Conservation (phyloP, 2,329 filamentous ascomycete species). For the Penicillium sp. region DNA sequence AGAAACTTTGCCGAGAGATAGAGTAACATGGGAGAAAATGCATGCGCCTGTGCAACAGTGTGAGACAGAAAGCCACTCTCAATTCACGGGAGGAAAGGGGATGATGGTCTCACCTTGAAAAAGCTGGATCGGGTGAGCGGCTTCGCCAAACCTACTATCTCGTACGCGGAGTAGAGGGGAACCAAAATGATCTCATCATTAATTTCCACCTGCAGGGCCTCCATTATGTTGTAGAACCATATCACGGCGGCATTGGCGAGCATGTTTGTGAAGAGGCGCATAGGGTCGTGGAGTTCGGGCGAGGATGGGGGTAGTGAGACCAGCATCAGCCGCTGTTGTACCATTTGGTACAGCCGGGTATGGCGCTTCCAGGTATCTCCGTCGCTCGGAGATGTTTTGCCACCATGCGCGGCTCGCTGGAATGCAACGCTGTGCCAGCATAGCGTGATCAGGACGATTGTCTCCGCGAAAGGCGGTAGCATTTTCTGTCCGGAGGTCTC, state of each 20-base stretch:
- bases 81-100: neutral
- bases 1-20: conserved; percentile 9
- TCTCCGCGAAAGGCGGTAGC: conserved; percentile 5
- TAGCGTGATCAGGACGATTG: conserved; percentile 3
- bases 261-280: conserved; percentile 16
- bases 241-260: conserved; percentile 9
- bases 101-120: conserved; percentile 7
- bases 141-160: conserved; percentile 10
- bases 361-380: conserved; percentile 10
- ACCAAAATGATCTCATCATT: neutral
- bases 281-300: conserved; percentile 5
- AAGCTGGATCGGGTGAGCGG: conserved; percentile 6
- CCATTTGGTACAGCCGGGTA: conserved; percentile 8
- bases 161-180: conserved; percentile 9
- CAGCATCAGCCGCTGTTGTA: conserved; percentile 7
- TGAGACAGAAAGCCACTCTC: neutral
- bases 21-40: conserved; percentile 6
- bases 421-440: conserved; percentile 6
- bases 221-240: conserved; percentile 8
- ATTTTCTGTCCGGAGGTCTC: conserved; percentile 3
- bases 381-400: neutral
- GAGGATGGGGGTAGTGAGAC: conserved; percentile 6
- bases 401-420: neutral
- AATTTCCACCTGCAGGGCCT: conserved; percentile 1
- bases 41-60: neutral